Percentiles rank a stretch among this genome's conserved stretches.
These are phyloP conservation scores for Boletus edulis DNA, from an alignment of 768 basidiomycete genomes.

Conservation along the genomic window DNA sequence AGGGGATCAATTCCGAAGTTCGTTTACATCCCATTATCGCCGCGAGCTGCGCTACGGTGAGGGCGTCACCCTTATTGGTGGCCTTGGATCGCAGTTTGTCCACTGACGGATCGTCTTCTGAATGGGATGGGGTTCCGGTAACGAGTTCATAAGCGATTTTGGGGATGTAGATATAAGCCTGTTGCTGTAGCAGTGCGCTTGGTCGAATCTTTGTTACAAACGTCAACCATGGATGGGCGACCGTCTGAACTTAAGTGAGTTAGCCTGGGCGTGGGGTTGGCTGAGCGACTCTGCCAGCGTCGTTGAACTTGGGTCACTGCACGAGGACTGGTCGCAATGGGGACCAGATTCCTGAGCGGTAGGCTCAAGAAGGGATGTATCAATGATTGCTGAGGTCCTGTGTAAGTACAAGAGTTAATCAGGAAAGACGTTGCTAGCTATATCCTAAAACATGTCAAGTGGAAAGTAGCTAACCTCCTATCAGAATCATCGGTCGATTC, in stretches of 20 bases:
- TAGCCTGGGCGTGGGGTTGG: constrained; percentile 29
- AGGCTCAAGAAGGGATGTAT: background rate
- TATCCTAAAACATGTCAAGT: constrained; percentile 18
- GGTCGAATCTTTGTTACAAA: constrained; percentile 59
- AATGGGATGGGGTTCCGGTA: constrained; percentile 26
- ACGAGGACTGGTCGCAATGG: background rate
- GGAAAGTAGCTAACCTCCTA: constrained; percentile 79
- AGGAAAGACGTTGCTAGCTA: constrained; percentile 20
- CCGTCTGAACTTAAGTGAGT: constrained; percentile 76
- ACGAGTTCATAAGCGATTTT: constrained; percentile 63
- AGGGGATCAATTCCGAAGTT: constrained; percentile 79
- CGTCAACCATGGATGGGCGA: constrained; percentile 81
- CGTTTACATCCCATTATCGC: constrained; percentile 87
- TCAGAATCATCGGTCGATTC: constrained; percentile 89
- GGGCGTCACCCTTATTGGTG: constrained; percentile 62
- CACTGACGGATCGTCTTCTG: constrained; percentile 12
- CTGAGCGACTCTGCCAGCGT: constrained; percentile 21
- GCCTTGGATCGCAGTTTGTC: constrained; percentile 48
- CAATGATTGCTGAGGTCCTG: constrained; percentile 17
- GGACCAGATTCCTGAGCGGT: background rate
- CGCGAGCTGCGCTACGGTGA: constrained; percentile 78
- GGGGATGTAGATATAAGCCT: constrained; percentile 70
- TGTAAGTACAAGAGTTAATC: constrained; percentile 20
- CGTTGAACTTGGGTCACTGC: constrained; percentile 11
- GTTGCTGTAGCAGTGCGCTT: constrained; percentile 70